Evolutionary conservation across 176 grass and related monocot species (phyloP).

Genomic region (Dactylis glomerata): DNA sequence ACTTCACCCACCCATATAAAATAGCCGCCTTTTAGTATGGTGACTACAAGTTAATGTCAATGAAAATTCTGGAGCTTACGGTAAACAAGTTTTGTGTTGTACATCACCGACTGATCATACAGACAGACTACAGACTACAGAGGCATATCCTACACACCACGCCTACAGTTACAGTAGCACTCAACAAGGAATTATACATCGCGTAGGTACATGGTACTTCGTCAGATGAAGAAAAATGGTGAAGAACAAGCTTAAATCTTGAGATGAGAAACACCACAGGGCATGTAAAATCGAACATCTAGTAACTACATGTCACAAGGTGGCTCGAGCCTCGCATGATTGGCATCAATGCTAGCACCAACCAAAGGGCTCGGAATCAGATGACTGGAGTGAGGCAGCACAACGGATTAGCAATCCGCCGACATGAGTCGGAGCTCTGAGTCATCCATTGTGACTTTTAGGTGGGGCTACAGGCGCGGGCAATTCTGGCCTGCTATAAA

Average conservation of each 20-base stretch:
- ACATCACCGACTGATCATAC: no score
- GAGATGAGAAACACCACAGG: neutral
- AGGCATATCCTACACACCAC: neutral
- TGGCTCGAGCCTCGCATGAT: neutral
- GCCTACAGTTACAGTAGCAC: neutral
- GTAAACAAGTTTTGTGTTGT: neutral
- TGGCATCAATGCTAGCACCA: neutral
- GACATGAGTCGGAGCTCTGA: neutral
- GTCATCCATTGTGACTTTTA: conserved; percentile 4
- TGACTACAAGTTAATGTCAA: neutral
- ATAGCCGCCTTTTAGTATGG: neutral
- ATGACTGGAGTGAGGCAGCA: neutral
- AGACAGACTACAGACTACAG: neutral
- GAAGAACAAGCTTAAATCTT: neutral
- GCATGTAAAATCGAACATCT: conserved; percentile 22
- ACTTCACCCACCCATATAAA: neutral
- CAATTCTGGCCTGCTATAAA: conserved; percentile 36
- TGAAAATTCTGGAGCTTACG: neutral
- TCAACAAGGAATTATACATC: neutral
- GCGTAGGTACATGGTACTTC: neutral
- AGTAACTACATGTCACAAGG: conserved; percentile 27
- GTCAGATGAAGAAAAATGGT: neutral
- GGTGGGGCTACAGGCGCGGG: neutral
- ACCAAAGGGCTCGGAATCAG: neutral
- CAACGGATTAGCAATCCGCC: no score